Base-by-base conservation (phyloP, 208 protist genomes). In the Wallacemonas sp. region DNA sequence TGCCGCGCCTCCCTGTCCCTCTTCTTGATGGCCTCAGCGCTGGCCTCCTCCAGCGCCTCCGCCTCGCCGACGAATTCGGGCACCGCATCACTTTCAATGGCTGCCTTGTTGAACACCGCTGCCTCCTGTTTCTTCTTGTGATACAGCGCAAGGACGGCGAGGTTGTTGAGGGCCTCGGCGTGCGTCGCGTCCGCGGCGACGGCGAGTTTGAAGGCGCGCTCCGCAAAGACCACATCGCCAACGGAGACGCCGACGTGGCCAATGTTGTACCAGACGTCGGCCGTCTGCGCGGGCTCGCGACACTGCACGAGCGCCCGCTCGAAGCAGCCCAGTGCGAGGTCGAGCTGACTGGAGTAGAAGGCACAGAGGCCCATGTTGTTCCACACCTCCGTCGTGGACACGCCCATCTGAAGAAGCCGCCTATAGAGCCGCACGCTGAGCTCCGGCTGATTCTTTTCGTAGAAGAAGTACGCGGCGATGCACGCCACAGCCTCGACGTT, bases 251-350 rank as follows among this genome's bases (percentile, higher is more conserved):
- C 94, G 17, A 98, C 78, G 68, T 98, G 94, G 6, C 95, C 94
- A 64, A 99, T 90, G 77, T 99, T 99, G 78, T 97, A 99, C 94
- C 94, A 98, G 24, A 98, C 77, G 67, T 98, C 93, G 6, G 94
- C 81, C 16, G 77, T 72, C 62, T 81, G 63, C 23, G 76, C 71
- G 56, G 92, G 85, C 21, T 97, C 85, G 23, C 65, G 63, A 55
- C 88, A 86, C 19, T 85, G 63, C n/a, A 70, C 62, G 23, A 98
- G 61, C 17, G 93, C 94, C 5, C 85, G 77, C 60, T 97, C 92
- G 30, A 99, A 90, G 71, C 94, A 98, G 65, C 77, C 85, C 8
- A 99, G 83, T 16, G 90, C 85, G 47, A 98, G 85, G 70, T 99
- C 97, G 68, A 96, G 90, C 76, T 98, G 93, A 9, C 82, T 93